Evolutionary conservation across 345 rosid species (phyloP).

Genomic region (Citrus cavaleriei): DNA sequence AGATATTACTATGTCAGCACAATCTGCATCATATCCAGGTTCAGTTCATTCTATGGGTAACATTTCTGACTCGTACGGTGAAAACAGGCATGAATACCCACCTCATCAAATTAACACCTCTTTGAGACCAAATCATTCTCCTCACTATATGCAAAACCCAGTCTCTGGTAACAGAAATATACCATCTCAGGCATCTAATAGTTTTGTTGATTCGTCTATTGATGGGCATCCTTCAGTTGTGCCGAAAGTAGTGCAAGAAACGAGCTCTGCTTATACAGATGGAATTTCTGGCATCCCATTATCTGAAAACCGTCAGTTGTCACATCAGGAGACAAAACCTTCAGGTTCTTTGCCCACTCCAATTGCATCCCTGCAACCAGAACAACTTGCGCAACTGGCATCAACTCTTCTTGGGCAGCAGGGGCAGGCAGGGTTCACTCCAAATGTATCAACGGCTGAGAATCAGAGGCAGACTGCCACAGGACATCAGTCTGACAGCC

Average conservation of each 20-base stretch:
- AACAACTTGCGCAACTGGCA: constrained; percentile 68
- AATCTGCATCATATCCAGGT: constrained; percentile 28
- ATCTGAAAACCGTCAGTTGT: constrained; percentile 22
- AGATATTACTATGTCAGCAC: constrained; percentile 29
- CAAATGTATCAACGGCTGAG: constrained; percentile 29
- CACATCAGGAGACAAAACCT: constrained; percentile 40
- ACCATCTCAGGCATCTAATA: constrained; percentile 30
- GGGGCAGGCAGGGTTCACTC: constrained; percentile 35
- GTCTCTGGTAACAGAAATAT: constrained; percentile 32
- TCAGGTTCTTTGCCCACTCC: constrained; percentile 30
- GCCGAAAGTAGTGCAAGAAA: constrained; percentile 33
- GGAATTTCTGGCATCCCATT: constrained; percentile 29
- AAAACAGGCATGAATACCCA: constrained; percentile 39
- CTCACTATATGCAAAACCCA: constrained; percentile 34
- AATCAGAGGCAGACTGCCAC: constrained; percentile 27
- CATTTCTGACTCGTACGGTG: constrained; percentile 32
- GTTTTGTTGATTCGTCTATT: constrained; percentile 20
- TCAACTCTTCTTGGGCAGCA: constrained; percentile 68
- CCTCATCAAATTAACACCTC: constrained; percentile 25
- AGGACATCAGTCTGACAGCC: constrained; percentile 30
- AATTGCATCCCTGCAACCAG: constrained; percentile 48
- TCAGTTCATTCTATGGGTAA: constrained; percentile 31
- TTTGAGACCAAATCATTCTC: constrained; percentile 38
- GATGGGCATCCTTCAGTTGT: constrained; percentile 30
- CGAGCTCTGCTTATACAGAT: constrained; percentile 21